Conservation (phyloP, 495 filamentous ascomycete genomes). For the Penicillium atrosanguineum region DNA sequence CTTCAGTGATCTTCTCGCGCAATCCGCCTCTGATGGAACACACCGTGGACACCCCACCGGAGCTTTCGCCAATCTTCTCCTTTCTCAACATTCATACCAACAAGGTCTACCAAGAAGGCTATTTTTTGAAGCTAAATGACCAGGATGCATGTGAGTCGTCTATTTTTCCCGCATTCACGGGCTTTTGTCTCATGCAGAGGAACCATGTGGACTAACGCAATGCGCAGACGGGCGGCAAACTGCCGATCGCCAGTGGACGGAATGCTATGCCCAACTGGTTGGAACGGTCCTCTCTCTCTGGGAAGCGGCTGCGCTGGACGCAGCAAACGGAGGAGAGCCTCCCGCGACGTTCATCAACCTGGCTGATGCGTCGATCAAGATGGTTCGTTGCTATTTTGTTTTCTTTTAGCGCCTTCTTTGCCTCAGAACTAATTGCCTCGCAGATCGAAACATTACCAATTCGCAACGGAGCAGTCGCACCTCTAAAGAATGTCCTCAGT, state of each 20-base stretch:
- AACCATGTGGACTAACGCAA: slow-evolving; percentile 8
- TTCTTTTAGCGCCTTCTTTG: not conserved
- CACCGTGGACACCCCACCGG: slow-evolving; percentile 78
- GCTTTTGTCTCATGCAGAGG: not conserved
- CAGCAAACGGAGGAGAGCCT: slow-evolving; percentile 79
- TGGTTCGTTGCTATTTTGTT: slow-evolving; percentile 56
- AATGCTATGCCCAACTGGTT: slow-evolving; percentile 96
- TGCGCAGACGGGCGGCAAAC: slow-evolving; percentile 77
- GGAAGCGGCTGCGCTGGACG: slow-evolving; percentile 92
- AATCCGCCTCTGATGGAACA: slow-evolving; percentile 87
- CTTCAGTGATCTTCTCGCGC: slow-evolving; percentile 72
- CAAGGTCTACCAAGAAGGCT: slow-evolving; percentile 96
- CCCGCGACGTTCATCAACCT: slow-evolving; percentile 95
- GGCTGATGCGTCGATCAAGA: slow-evolving; percentile 94
- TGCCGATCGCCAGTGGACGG: slow-evolving; percentile 84
- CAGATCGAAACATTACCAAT: slow-evolving; percentile 92
- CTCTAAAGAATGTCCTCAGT: slow-evolving; percentile 90
- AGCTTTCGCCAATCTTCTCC: slow-evolving; percentile 90
- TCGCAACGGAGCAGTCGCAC: slow-evolving; percentile 65
- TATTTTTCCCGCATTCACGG: not conserved
- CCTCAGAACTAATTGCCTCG: slow-evolving; percentile 3
- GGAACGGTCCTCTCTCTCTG: slow-evolving; percentile 93
- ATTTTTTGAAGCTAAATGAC: slow-evolving; percentile 94
- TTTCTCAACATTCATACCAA: slow-evolving; percentile 93
- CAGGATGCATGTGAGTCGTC: slow-evolving; percentile 73